Conservation (phyloP, 805 yeast species). For the Metschnikowia cubensis region DNA sequence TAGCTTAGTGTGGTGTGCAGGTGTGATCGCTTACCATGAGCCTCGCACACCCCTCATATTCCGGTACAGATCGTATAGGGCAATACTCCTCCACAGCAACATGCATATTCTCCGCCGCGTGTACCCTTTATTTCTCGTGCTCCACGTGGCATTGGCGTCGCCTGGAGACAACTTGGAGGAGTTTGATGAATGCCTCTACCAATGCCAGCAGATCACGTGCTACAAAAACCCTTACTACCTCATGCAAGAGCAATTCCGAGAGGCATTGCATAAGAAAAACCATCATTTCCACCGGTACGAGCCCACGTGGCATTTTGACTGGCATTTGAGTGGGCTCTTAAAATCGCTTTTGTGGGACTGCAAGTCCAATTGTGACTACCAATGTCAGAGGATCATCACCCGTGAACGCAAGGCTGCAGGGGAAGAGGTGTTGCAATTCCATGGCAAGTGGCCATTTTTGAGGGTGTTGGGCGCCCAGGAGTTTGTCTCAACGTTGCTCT, state of each 20-base stretch:
- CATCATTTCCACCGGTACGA: constrained; percentile 24
- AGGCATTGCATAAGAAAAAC: constrained; percentile 15
- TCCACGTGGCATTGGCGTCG: constrained; percentile 26
- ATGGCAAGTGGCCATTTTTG: constrained; percentile 96
- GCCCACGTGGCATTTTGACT: constrained; percentile 33
- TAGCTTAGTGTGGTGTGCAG: not conserved
- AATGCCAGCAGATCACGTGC: constrained; percentile 44
- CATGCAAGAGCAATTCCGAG: constrained; percentile 22
- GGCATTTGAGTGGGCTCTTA: constrained; percentile 41
- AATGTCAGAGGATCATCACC: constrained; percentile 80
- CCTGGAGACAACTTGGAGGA: constrained; percentile 60
- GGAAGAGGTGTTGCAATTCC: constrained; percentile 75
- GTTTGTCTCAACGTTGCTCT: constrained; percentile 71
- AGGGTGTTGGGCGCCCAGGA: constrained; percentile 83
- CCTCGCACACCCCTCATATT: constrained; percentile 1
- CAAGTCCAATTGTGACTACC: constrained; percentile 79
- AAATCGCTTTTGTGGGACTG: constrained; percentile 40
- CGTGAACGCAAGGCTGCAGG: constrained; percentile 41
- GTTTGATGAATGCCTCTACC: constrained; percentile 50
- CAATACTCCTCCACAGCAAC: not conserved
- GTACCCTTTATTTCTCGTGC: not conserved
- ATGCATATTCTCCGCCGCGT: constrained; percentile 1
- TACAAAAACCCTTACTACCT: constrained; percentile 25
- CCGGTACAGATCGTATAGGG: not conserved
- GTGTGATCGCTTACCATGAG: not conserved